Percentiles rank a stretch among this genome's conserved stretches.
Conservation (phyloP, 2,329 filamentous ascomycete genomes). For the Hirsutella rhossiliensis region DNA sequence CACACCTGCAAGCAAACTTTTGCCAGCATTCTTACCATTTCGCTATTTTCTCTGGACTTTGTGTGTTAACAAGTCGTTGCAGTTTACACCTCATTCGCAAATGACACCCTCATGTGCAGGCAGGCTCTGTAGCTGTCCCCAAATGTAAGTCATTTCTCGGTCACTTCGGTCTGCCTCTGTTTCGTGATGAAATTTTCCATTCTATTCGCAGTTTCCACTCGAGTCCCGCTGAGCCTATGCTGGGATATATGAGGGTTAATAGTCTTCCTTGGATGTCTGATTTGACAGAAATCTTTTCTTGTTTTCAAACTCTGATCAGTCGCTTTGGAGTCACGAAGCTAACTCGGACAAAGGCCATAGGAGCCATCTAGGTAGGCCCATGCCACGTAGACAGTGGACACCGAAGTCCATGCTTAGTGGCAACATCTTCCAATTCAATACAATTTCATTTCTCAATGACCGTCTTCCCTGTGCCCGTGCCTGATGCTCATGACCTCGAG, state of each 20-base stretch:
- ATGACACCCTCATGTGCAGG: too few species aligned
- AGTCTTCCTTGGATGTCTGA: conserved; percentile 70
- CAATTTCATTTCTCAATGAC: neutral
- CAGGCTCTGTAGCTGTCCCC: neutral
- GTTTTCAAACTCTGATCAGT: neutral
- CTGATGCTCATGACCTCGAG: neutral
- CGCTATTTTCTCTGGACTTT: neutral
- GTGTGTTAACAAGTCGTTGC: neutral
- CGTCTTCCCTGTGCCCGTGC: neutral
- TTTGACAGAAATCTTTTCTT: conserved; percentile 12
- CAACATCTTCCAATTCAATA: neutral
- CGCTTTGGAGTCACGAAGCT: conserved; percentile 6
- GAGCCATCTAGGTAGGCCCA: too few species aligned
- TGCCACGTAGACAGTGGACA: too few species aligned
- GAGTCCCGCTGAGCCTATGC: conserved; percentile 57
- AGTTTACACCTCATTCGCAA: neutral
- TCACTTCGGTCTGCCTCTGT: conserved; percentile 3
- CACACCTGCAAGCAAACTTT: conserved; percentile 1
- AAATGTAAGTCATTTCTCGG: conserved; percentile 4
- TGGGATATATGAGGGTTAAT: conserved; percentile 55
- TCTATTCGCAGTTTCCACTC: conserved; percentile 85
- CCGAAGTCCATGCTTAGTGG: neutral
- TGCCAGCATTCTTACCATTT: conserved; percentile 3
- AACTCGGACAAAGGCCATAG: conserved; percentile 4
- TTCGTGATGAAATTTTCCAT: conserved; percentile 62